Evolutionary conservation across 306 rosid species (phyloP), one percentile per base, ranked within the genome.

Genomic region (Cicer cuneatum): DNA sequence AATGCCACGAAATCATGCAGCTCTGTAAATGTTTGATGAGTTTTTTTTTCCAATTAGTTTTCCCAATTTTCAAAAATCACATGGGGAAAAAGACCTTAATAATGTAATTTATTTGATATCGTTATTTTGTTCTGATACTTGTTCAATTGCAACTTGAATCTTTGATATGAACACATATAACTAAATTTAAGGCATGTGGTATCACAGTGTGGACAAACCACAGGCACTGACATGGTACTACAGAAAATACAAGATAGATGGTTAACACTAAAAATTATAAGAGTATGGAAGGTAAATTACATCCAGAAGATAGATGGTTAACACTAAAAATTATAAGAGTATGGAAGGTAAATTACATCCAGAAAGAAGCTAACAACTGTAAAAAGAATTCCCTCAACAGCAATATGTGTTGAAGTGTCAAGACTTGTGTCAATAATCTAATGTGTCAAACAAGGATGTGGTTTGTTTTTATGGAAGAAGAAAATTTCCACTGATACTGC

Each of bases 161-260:
- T 58, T 51, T 39, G 49, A 47, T 12, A 64, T 76, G 57, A 18
- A 15, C 48, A 16, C 68, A 33, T 9, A 13, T 9, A 13, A 62
- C 61, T 73, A 73, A 61, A 10, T 62, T 62, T 38, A 38, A 38
- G 61, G 62, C 62, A 62, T 62, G 14, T 37, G 52, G 62, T 40
- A 60, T 46, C 70, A 46, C 21, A 7, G 33, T 51, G 35, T 38
- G 19, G 24, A 47, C 5, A 53, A 74, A 62, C 51, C 7, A 14
- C 77, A 38, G 33, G 62, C 63, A 47, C 5, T 48, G 61, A 37
- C 37, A 40, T 16, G 70, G 29, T 6, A 8, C 12, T 61, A 7
- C 38, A 7, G 41, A 62, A 60, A 62, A 38, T 62, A 5, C 39
- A 39, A 24, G 52, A 33, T 72, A 59, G 38, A 37, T 35, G 14